Evolutionary conservation across 768 basidiomycete genomes (phyloP), one percentile per base, ranked within the genome.

Genomic region (Lactarius akahatsu): DNA sequence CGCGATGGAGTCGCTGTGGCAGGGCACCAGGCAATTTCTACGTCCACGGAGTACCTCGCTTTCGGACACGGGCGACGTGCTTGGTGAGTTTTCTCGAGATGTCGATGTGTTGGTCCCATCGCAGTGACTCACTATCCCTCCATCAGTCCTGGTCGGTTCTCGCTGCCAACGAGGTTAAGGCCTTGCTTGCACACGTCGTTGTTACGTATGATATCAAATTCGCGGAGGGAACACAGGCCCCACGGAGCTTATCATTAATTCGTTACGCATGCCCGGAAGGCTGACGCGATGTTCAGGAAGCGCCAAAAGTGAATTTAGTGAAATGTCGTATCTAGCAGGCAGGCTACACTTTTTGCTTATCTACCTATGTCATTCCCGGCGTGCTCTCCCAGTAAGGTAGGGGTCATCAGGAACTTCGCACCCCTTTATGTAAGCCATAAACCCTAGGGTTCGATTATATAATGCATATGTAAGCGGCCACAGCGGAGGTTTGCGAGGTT

Each of bases 21-120:
- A 28, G 74, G 67, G 61, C 70, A 75, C 30, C 75, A 75, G 59
- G 64, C 72, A 13, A 69, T 70, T 11, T 59, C 70, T 72, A 70
- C 73, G 61, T 60, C 74, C 66, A 10, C 71, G 20, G 69, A 76
- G 20, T 77, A 77, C 64, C 63, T 82, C 26, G 56, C 78, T 73
- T 70, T 72, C 36, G 73, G 69, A 18, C 59, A 71, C 41, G 76
- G 76, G 8, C 67, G 69, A 34, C 75, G 74, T 43, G 69, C 73
- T 0, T 76, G 76, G 76, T 74, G 50, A 23, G 75, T 65, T 6
- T 34, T 26, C 47, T 52, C 26, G 50, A 28, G 43, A 9, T 45
- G 15, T 40, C 1, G 36, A 36, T 15, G 38, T 40, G 15, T 40
- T 40, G 15, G 38, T 18, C 32, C 18, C 13, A n/a, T n/a, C 5